phyloP scores from a whole-genome alignment of 2,329 filamentous ascomycete species.

The Pyrenochaeta sp. region DNA sequence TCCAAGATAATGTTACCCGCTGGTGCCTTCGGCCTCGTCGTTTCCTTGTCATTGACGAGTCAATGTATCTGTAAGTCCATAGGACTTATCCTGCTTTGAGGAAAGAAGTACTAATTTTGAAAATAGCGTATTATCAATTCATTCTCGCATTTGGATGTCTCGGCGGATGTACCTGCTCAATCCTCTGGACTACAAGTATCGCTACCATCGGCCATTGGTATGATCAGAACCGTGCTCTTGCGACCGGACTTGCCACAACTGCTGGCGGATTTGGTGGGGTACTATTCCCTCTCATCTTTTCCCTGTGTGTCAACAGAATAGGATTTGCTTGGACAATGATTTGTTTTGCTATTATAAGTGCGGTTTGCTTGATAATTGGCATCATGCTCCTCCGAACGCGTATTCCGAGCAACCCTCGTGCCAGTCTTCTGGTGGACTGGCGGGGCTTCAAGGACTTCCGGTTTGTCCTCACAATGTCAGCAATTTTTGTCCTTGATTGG shows the following conservation, averaged over 20 bases:
- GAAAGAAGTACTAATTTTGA: background rate
- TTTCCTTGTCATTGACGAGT: conserved; percentile 2
- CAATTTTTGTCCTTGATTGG: conserved; percentile 47
- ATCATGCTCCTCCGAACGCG: conserved; percentile 13
- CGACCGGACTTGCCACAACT: conserved; percentile 36
- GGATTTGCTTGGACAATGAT: conserved; percentile 31
- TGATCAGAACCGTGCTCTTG: conserved; percentile 26
- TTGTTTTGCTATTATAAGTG: conserved; percentile 34
- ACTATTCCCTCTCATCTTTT: conserved; percentile 31
- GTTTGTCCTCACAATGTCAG: conserved; percentile 22
- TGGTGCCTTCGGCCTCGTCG: conserved; percentile 1
- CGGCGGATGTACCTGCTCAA: conserved; percentile 36
- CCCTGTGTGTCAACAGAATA: conserved; percentile 15
- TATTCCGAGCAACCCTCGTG: conserved; percentile 1
- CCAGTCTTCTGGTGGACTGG: background rate
- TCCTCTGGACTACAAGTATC: conserved; percentile 35
- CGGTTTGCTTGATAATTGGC: conserved; percentile 21
- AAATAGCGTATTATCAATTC: conserved; percentile 43
- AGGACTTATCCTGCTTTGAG: background rate
- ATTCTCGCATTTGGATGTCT: conserved; percentile 40
- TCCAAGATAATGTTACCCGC: background rate
- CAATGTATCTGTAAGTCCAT: conserved; percentile 3
- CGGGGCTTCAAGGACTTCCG: conserved; percentile 1
- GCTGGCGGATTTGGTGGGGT: conserved; percentile 33
- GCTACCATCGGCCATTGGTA: conserved; percentile 34